Percentiles rank a stretch among this genome's conserved stretches.
Evolutionary conservation across 2,329 filamentous ascomycete genomes (phyloP).

Genomic region (Seiridium cupressi): DNA sequence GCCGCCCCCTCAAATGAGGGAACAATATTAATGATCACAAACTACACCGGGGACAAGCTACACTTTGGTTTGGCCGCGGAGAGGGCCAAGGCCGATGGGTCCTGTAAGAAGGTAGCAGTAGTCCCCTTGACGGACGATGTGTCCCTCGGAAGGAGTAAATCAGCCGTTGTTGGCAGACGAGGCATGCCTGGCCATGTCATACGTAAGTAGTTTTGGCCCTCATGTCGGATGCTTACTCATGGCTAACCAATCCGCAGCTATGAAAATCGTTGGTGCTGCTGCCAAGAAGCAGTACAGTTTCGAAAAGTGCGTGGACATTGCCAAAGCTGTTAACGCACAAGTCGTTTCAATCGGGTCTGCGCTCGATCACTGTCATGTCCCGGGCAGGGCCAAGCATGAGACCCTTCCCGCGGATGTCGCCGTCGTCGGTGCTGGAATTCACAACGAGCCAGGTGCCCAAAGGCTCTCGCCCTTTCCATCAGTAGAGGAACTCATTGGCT

Average conservation of each 20-base stretch:
- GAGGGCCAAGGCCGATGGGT: conserved; percentile 61
- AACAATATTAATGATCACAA: conserved; percentile 71
- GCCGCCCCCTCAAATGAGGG: conserved; percentile 62
- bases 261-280: conserved; percentile 68
- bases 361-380: conserved; percentile 71
- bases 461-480: conserved; percentile 39
- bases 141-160: conserved; percentile 63
- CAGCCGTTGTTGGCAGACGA: conserved; percentile 69
- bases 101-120: conserved; percentile 65
- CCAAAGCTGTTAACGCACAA: conserved; percentile 58
- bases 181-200: conserved; percentile 65
- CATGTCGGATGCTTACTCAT: too few relatives aligned
- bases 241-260: conserved; percentile 47
- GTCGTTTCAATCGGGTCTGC: conserved; percentile 65
- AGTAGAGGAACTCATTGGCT: conserved; percentile 35
- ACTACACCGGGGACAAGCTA: conserved; percentile 70
- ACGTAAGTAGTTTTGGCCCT: conserved; percentile 36
- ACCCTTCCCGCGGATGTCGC: conserved; percentile 35
- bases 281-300: conserved; percentile 47
- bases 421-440: conserved; percentile 53
- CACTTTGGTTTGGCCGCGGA: conserved; percentile 76
- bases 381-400: conserved; percentile 56
- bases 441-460: conserved; percentile 43
- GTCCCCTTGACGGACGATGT: conserved; percentile 73
- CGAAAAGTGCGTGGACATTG: conserved; percentile 57